Conservation (phyloP, 768 basidiomycete species). For the Mycena rebaudengoi region DNA sequence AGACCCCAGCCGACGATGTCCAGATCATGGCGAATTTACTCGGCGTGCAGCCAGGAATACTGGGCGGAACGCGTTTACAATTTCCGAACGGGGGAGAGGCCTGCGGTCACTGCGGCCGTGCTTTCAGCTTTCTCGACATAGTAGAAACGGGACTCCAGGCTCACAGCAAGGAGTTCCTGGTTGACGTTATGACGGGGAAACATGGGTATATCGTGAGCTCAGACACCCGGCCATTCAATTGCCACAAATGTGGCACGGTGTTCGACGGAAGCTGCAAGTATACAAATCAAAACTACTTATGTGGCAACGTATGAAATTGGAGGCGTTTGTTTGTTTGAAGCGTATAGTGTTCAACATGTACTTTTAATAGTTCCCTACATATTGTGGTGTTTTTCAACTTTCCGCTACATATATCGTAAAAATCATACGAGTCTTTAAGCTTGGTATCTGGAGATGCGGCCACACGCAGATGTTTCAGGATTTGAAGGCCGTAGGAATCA, state of each 20-base stretch:
- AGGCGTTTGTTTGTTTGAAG: no score
- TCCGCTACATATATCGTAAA: no score
- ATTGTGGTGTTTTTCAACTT: no score
- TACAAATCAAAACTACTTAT: no score
- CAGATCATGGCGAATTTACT: neutral
- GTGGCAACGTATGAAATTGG: no score
- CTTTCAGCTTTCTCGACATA: constrained; percentile 7
- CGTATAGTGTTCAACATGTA: no score
- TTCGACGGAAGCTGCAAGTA: no score
- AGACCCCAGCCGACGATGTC: neutral
- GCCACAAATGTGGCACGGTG: neutral
- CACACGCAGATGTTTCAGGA: no score
- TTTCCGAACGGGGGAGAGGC: neutral
- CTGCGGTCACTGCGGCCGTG: neutral
- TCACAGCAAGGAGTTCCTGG: constrained; percentile 1
- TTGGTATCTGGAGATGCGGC: no score
- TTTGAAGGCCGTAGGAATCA: no score
- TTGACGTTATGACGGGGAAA: neutral
- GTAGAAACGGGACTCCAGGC: neutral
- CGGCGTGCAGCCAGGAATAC: neutral
- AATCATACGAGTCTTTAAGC: no score
- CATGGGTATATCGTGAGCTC: neutral
- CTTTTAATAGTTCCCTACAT: no score
- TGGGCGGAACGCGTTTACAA: neutral
- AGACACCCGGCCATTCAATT: neutral